Percentiles rank a stretch among this genome's conserved stretches.
These are phyloP conservation scores for Cordyceps militaris DNA, from an alignment of 2,329 filamentous ascomycete genomes.

Conservation along the genomic window DNA sequence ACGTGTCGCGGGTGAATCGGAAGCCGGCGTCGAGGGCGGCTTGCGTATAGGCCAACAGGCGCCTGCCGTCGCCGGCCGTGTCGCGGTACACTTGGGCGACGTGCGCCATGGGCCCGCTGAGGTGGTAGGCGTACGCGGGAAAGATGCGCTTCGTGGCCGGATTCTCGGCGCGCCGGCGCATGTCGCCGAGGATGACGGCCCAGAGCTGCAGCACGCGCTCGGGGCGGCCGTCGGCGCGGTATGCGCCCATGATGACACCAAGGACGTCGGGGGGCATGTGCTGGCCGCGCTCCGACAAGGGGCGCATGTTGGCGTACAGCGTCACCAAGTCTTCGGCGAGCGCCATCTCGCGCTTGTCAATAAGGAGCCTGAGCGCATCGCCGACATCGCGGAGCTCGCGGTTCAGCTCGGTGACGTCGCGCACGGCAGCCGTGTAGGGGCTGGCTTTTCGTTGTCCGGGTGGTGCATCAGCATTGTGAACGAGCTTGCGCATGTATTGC, in stretches of 20 bases:
- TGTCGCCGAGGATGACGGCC: constrained; percentile 63
- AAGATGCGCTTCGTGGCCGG: constrained; percentile 27
- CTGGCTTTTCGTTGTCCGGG: background rate
- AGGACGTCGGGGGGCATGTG: constrained; percentile 49
- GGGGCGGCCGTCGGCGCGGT: constrained; percentile 50
- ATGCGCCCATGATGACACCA: constrained; percentile 60
- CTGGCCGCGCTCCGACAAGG: constrained; percentile 24
- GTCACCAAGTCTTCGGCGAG: constrained; percentile 52
- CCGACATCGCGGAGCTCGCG: constrained; percentile 25
- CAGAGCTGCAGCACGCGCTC: constrained; percentile 60
- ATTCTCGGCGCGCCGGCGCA: constrained; percentile 25
- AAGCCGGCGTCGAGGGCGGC: constrained; percentile 62
- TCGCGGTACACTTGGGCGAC: constrained; percentile 41
- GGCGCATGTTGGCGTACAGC: constrained; percentile 40
- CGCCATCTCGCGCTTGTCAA: constrained; percentile 36
- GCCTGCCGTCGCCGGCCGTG: constrained; percentile 34
- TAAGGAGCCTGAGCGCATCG: constrained; percentile 28
- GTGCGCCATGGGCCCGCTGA: constrained; percentile 41
- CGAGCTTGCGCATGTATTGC: constrained; percentile 21
- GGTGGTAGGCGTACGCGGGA: constrained; percentile 44
- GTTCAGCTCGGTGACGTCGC: constrained; percentile 20
- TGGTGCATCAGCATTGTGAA: constrained; percentile 12
- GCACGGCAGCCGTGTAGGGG: constrained; percentile 2
- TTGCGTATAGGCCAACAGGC: constrained; percentile 44
- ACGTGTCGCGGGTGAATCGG: constrained; percentile 65